phyloP scores from a whole-genome alignment of 176 grass and related monocot species.

The Raddia distichophylla region DNA sequence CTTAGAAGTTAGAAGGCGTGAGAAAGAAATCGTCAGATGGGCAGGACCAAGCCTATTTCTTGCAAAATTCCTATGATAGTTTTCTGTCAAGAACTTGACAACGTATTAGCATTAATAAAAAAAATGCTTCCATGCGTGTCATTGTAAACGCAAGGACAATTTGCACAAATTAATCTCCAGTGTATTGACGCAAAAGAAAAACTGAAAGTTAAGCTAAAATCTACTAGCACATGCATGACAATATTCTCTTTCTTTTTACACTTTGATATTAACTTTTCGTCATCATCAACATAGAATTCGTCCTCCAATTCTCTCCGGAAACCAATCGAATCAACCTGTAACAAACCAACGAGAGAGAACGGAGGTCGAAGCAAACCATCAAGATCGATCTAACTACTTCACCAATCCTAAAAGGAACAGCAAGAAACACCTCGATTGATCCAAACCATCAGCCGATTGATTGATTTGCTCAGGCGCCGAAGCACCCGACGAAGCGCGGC shows the following conservation, averaged over 20 bases:
- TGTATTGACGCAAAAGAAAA: not conserved
- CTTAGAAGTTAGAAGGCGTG: too few relatives aligned
- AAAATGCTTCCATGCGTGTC: not conserved
- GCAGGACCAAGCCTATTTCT: not conserved
- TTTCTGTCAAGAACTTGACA: not conserved
- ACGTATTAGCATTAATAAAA: not conserved
- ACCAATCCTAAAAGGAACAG: constrained; percentile 3
- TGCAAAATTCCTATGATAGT: not conserved
- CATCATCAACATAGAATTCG: constrained; percentile 46
- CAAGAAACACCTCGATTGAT: constrained; percentile 7
- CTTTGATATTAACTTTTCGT: constrained; percentile 53
- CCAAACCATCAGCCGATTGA: not conserved
- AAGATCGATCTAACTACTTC: not conserved
- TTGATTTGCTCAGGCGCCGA: constrained; percentile 55
- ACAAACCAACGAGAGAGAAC: not conserved
- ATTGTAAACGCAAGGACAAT: not conserved
- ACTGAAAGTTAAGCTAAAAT: not conserved
- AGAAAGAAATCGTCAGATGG: not conserved
- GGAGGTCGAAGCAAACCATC: constrained; percentile 28
- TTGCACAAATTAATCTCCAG: not conserved
- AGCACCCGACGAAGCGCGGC: constrained; percentile 68
- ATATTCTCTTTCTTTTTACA: constrained; percentile 36
- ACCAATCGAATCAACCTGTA: constrained; percentile 30
- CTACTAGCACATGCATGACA: constrained; percentile 7
- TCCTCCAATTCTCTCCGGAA: constrained; percentile 30